These are phyloP conservation scores for Fusarium coicis DNA, from an alignment of 2,329 filamentous ascomycete species.

Conservation along the genomic window DNA sequence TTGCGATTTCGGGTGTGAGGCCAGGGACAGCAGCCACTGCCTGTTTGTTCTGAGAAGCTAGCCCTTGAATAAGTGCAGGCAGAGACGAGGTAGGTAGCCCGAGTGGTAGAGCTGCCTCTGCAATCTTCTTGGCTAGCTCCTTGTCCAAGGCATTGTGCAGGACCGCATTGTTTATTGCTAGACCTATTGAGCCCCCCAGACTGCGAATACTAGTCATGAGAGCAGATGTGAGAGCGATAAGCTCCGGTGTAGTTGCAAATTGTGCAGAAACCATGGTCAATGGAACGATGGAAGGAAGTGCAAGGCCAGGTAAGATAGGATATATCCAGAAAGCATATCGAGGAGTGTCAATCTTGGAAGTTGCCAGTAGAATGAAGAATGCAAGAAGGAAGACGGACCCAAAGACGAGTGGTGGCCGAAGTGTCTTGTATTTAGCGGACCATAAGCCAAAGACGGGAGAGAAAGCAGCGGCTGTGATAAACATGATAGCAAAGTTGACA, in stretches of 20 bases:
- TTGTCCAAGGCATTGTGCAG: not conserved
- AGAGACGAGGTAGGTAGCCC: not conserved
- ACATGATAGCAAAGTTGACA: not conserved
- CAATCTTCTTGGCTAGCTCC: not conserved
- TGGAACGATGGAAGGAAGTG: not conserved
- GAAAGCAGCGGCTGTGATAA: not conserved
- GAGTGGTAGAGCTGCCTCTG: not conserved
- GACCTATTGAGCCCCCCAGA: not conserved
- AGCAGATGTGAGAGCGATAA: not conserved
- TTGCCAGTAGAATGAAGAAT: not conserved
- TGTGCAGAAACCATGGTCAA: not conserved
- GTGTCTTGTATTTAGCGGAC: not conserved
- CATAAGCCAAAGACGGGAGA: not conserved
- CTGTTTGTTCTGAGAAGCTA: not conserved
- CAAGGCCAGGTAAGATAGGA: not conserved
- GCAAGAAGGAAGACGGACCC: not conserved
- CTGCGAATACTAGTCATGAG: not conserved
- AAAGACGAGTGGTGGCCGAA: not conserved
- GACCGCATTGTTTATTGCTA: not conserved
- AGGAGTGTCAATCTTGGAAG: not conserved
- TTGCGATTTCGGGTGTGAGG: not conserved
- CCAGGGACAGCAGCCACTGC: not conserved
- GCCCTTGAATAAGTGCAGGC: not conserved
- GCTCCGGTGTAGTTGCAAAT: not conserved
- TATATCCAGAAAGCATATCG: not conserved